A percentile compares a stretch with the other conserved stretches of the same genome.
Evolutionary conservation across 2,329 filamentous ascomycete genomes (phyloP).

Genomic region (Ophiostoma fasciatum): DNA sequence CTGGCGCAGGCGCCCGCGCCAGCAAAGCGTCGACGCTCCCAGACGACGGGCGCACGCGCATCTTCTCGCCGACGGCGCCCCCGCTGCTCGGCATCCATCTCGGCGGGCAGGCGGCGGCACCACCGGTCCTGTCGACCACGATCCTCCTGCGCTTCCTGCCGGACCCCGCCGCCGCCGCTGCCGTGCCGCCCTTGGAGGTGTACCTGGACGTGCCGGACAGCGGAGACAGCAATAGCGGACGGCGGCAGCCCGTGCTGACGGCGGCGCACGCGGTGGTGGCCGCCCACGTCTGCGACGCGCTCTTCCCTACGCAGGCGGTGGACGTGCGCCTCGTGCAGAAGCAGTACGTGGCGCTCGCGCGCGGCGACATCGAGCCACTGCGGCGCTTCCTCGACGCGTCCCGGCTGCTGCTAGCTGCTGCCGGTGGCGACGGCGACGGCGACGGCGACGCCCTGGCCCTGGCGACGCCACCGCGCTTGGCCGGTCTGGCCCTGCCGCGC

Average conservation of each 20-base stretch:
- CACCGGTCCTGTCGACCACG: conserved; percentile 12
- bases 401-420: conserved; percentile 33
- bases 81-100: conserved; percentile 31
- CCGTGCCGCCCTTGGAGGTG: conserved; percentile 22
- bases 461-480: conserved; percentile 23
- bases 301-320: conserved; percentile 30
- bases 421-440: too few species aligned
- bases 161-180: conserved; percentile 13
- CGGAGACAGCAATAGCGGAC: neutral
- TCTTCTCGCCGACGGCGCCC: conserved; percentile 31
- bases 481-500: conserved; percentile 13
- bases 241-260: neutral
- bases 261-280: conserved; percentile 20
- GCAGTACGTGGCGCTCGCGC: conserved; percentile 13
- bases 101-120: conserved; percentile 14
- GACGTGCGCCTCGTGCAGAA: conserved; percentile 33
- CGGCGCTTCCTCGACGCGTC: conserved; percentile 28
- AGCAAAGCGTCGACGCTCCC: neutral
- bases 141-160: conserved; percentile 34
- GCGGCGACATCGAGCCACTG: conserved; percentile 17
- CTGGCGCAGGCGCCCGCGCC: too few species aligned
- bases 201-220: conserved; percentile 13
- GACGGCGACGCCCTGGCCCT: conserved; percentile 28
- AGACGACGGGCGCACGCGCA: conserved; percentile 17
- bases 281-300: conserved; percentile 25